A percentile compares a stretch with the other conserved stretches of the same genome.
Conservation (phyloP, 768 basidiomycete genomes). For the Suillus bovinus region DNA sequence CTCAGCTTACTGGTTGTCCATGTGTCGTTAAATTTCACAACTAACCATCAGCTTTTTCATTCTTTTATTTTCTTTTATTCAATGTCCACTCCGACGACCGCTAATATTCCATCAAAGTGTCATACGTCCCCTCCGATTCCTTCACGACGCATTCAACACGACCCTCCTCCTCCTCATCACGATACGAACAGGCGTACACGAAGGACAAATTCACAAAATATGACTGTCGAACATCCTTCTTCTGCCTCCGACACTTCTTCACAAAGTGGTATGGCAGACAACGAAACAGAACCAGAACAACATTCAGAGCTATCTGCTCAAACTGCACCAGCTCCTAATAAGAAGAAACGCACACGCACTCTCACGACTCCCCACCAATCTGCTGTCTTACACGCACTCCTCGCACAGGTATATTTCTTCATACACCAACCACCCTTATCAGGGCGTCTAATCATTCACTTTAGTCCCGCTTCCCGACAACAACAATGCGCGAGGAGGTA, state of each 20-base stretch:
- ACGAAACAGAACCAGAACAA: conserved; percentile 51
- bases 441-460: not conserved
- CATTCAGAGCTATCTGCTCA: conserved; percentile 39
- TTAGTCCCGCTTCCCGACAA: conserved; percentile 88
- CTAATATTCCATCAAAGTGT: conserved; percentile 24
- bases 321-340: conserved; percentile 40
- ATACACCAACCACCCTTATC: not conserved
- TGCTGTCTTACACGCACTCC: conserved; percentile 80
- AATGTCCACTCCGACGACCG: conserved; percentile 23
- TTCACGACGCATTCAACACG: conserved; percentile 24
- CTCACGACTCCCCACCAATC: conserved; percentile 88
- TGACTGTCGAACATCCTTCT: conserved; percentile 28
- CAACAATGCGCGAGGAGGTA: conserved; percentile 85
- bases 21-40: conserved; percentile 18
- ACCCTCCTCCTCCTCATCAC: conserved; percentile 8
- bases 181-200: conserved; percentile 22
- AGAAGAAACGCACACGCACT: conserved; percentile 79
- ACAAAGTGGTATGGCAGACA: conserved; percentile 60
- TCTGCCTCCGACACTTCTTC: conserved; percentile 44
- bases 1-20: conserved; percentile 9
- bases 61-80: conserved; percentile 29
- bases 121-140: conserved; percentile 14
- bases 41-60: conserved; percentile 12
- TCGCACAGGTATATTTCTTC: conserved; percentile 68
- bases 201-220: conserved; percentile 10